phyloP scores from a whole-genome alignment of 805 yeast genomes.

The Candida jianshihensis region DNA sequence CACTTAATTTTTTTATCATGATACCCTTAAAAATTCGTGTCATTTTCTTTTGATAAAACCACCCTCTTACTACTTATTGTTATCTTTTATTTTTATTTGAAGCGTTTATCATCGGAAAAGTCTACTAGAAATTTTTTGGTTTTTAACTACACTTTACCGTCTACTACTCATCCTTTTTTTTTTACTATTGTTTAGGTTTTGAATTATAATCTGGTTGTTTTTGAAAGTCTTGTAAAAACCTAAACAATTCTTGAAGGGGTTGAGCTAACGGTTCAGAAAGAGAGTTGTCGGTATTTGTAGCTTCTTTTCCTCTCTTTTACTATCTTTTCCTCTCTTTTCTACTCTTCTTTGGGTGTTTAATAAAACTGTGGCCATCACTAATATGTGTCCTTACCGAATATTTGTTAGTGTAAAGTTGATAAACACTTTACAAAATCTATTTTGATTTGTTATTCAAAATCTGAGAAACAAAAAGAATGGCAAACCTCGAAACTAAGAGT shows the following conservation, averaged over 20 bases:
- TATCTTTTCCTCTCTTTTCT: too few species aligned
- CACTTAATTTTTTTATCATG: constrained; percentile 1
- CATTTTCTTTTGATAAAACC: not conserved
- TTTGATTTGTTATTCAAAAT: not conserved
- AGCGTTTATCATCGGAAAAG: not conserved
- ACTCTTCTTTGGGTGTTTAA: too few species aligned
- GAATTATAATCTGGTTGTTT: constrained; percentile 2
- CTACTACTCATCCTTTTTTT: too few species aligned
- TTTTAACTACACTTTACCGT: too few species aligned
- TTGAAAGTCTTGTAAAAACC: not conserved
- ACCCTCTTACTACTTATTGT: not conserved
- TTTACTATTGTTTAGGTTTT: constrained; percentile 1
- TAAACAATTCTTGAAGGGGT: not conserved
- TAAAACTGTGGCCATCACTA: too few species aligned
- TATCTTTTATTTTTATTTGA: not conserved
- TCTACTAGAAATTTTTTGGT: too few species aligned
- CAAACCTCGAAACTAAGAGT: not conserved
- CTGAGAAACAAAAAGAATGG: not conserved
- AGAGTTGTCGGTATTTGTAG: too few species aligned
- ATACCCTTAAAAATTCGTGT: not conserved
- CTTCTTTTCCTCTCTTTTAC: too few species aligned
- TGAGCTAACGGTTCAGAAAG: too few species aligned
- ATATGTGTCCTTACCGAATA: too few species aligned
- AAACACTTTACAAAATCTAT: too few species aligned
- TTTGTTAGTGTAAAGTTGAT: too few species aligned